phyloP scores from a whole-genome alignment of 2,329 filamentous ascomycete species.

The Penicillium verrucosum region DNA sequence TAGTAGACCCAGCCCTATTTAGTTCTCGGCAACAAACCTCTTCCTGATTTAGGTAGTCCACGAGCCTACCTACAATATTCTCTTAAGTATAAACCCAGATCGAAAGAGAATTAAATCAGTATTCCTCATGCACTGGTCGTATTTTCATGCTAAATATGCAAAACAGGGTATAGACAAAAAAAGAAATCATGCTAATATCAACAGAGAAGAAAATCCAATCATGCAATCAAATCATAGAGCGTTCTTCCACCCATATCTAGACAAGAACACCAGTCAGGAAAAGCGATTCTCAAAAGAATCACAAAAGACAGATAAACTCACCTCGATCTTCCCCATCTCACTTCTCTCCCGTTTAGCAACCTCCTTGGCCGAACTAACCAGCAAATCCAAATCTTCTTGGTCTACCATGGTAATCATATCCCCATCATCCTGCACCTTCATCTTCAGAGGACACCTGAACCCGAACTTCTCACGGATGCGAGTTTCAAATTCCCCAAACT shows the following conservation, averaged over 20 bases:
- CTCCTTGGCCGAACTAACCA: conserved; percentile 66
- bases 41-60: not conserved
- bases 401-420: conserved; percentile 98
- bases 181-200: conserved; percentile 11
- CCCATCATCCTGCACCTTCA: conserved; percentile 87
- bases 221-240: conserved; percentile 25
- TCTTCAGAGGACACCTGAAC: conserved; percentile 59
- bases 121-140: not conserved
- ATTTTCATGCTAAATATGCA: conserved; percentile 6
- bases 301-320: conserved; percentile 49
- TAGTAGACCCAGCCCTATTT: not conserved
- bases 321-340: conserved; percentile 93
- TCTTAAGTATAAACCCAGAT: too few relatives aligned
- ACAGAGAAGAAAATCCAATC: not conserved
- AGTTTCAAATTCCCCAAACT: conserved; percentile 73
- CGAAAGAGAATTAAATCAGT: not conserved
- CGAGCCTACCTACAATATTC: not conserved
- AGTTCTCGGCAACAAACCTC: conserved; percentile 5
- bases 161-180: conserved; percentile 19
- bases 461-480: conserved; percentile 85
- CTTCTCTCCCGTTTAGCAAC: conserved; percentile 68
- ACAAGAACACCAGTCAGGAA: not conserved
- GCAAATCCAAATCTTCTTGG: conserved; percentile 92
- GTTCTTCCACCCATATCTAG: conserved; percentile 46
- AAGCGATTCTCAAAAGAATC: not conserved